A percentile compares a stretch with the other conserved stretches of the same genome.
Evolutionary conservation across 2,329 filamentous ascomycete genomes (phyloP).

Genomic region (Lachnellula willkommii): DNA sequence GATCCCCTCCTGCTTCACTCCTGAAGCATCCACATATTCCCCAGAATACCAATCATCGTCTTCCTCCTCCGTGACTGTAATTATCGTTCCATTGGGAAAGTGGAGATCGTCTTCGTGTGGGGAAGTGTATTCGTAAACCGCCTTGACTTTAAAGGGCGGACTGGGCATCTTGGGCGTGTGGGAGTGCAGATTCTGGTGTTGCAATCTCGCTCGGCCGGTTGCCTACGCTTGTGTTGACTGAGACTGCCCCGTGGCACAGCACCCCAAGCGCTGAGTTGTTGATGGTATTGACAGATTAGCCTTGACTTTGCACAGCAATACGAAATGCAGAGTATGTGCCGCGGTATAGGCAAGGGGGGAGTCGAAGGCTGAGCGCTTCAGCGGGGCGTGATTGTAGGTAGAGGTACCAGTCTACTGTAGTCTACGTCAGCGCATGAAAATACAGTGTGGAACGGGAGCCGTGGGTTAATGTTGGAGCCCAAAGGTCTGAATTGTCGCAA

Average conservation of each 20-base stretch:
- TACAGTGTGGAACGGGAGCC: too few relatives aligned
- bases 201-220: constrained; percentile 15
- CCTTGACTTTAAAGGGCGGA: constrained; percentile 86
- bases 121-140: constrained; percentile 89
- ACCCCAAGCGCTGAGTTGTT: constrained; percentile 7
- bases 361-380: constrained; percentile 11
- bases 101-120: constrained; percentile 91
- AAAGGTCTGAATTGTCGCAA: too few relatives aligned
- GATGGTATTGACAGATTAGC: constrained; percentile 10
- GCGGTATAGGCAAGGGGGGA: constrained; percentile 19
- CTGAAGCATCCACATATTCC: constrained; percentile 73
- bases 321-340: constrained; percentile 10
- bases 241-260: constrained; percentile 16
- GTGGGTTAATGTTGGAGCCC: too few relatives aligned
- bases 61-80: constrained; percentile 88
- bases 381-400: constrained; percentile 21
- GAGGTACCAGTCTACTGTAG: not conserved
- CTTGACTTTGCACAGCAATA: constrained; percentile 5
- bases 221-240: constrained; percentile 16
- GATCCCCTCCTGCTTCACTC: constrained; percentile 73
- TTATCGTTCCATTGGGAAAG: constrained; percentile 80
- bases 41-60: constrained; percentile 92
- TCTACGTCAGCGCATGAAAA: too few relatives aligned
- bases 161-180: constrained; percentile 54
- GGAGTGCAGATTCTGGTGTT: constrained; percentile 26